A percentile compares a stretch with the other conserved stretches of the same genome.
Conservation (phyloP, 345 rosid genomes). For the Lagerstroemia speciosa region DNA sequence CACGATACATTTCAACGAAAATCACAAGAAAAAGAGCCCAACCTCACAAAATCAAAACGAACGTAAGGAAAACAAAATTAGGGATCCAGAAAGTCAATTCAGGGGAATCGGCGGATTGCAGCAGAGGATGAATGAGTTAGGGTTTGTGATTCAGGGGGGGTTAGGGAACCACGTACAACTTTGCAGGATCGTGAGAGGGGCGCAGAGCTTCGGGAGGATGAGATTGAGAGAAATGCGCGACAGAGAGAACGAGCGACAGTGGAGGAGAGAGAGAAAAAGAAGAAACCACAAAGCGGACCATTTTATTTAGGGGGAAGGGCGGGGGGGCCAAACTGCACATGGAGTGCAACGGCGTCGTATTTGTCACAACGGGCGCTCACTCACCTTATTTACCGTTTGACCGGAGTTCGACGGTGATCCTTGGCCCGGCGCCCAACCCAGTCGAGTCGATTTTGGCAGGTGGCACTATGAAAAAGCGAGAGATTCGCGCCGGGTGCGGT, state of each 20-base stretch:
- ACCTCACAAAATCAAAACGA: constrained; percentile 2
- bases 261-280: constrained; percentile 1
- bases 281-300: constrained; percentile 14
- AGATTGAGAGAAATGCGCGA: constrained; percentile 20
- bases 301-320: constrained; percentile 9
- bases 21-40: background rate
- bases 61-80: constrained; percentile 2
- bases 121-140: constrained; percentile 9
- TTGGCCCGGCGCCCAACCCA: background rate
- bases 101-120: constrained; percentile 13
- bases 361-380: background rate
- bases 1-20: background rate
- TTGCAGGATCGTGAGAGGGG: constrained; percentile 6
- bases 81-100: constrained; percentile 21
- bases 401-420: background rate
- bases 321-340: no score
- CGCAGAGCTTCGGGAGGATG: constrained; percentile 26
- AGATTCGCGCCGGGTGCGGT: background rate
- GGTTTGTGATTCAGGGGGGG: constrained; percentile 16
- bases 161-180: constrained; percentile 25
- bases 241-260: constrained; percentile 7
- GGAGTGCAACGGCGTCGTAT: background rate
- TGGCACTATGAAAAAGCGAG: background rate
- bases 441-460: background rate
- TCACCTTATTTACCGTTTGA: background rate